These are phyloP conservation scores for Fusarium keratoplasticum DNA, from an alignment of 2,329 filamentous ascomycete genomes.

Conservation along the genomic window DNA sequence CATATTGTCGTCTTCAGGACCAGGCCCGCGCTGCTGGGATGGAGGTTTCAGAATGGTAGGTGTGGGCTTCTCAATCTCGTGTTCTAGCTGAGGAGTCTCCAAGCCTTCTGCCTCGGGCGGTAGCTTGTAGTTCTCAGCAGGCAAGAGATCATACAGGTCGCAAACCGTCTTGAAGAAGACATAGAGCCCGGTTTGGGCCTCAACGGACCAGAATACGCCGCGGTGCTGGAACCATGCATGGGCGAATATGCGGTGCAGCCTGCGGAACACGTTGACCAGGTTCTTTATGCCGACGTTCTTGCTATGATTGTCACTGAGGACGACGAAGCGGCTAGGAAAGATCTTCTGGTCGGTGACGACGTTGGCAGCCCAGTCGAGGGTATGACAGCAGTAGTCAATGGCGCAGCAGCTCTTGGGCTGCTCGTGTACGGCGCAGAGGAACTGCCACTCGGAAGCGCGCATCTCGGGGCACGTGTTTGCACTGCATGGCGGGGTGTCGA, in stretches of 20 bases:
- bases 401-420: slow-evolving; percentile 97
- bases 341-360: slow-evolving; percentile 94
- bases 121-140: slow-evolving; percentile 95
- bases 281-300: slow-evolving; percentile 79
- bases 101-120: slow-evolving; percentile 92
- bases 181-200: slow-evolving; percentile 91
- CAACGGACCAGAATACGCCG: slow-evolving; percentile 93
- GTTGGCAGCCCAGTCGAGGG: slow-evolving; percentile 96
- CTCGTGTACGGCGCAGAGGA: slow-evolving; percentile 96
- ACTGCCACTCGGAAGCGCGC: slow-evolving; percentile 99
- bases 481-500: slow-evolving; percentile 90
- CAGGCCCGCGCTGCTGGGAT: slow-evolving; percentile 43
- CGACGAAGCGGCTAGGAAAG: slow-evolving; percentile 86
- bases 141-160: slow-evolving; percentile 89
- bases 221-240: slow-evolving; percentile 99
- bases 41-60: slow-evolving; percentile 53
- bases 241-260: slow-evolving; percentile 95
- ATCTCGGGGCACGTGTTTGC: slow-evolving; percentile 93
- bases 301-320: slow-evolving; percentile 67
- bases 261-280: slow-evolving; percentile 92
- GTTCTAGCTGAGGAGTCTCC: slow-evolving; percentile 61
- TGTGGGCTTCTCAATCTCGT: slow-evolving; percentile 55
- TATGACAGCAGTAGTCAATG: slow-evolving; percentile 99
- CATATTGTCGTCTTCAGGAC: slow-evolving; percentile 61
- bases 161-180: slow-evolving; percentile 98